Percentiles rank a stretch among this genome's conserved stretches.
These are phyloP conservation scores for Tolypocladium inflatum DNA, from an alignment of 2,329 filamentous ascomycete genomes.

Conservation along the genomic window DNA sequence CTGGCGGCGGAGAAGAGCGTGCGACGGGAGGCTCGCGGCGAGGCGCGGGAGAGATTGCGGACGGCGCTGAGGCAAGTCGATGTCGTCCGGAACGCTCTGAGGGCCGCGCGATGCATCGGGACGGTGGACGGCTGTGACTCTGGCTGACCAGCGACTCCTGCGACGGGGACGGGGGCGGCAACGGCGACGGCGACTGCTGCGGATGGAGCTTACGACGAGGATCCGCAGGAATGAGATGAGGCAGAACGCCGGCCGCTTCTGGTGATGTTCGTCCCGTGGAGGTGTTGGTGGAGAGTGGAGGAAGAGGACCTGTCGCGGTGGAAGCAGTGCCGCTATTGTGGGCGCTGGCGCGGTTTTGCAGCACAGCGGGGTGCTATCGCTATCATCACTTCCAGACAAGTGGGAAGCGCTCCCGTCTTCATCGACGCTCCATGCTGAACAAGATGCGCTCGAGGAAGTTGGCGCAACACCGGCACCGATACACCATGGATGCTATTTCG, in stretches of 20 bases:
- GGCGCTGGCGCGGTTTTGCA: not conserved
- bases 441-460: no score
- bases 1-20: slow-evolving; percentile 22
- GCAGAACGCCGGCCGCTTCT: not conserved
- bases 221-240: not conserved
- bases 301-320: not conserved
- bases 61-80: slow-evolving; percentile 55
- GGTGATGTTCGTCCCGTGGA: not conserved
- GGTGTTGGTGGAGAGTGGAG: not conserved
- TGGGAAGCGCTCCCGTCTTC: not conserved
- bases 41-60: slow-evolving; percentile 43
- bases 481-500: not conserved
- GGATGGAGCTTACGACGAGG: not conserved
- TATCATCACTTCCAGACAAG: not conserved
- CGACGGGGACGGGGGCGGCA: not conserved
- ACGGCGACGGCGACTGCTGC: not conserved
- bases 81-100: slow-evolving; percentile 59
- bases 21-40: slow-evolving; percentile 21
- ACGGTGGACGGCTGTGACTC: not conserved
- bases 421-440: not conserved
- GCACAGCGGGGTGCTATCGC: not conserved
- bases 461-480: not conserved
- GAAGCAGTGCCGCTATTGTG: no score
- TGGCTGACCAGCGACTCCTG: not conserved
- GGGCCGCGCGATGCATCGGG: slow-evolving; percentile 65